Percentiles rank a stretch among this genome's conserved stretches.
These are phyloP conservation scores for Saccharomyces paradoxus DNA, from an alignment of 805 yeast species.

Conservation along the genomic window DNA sequence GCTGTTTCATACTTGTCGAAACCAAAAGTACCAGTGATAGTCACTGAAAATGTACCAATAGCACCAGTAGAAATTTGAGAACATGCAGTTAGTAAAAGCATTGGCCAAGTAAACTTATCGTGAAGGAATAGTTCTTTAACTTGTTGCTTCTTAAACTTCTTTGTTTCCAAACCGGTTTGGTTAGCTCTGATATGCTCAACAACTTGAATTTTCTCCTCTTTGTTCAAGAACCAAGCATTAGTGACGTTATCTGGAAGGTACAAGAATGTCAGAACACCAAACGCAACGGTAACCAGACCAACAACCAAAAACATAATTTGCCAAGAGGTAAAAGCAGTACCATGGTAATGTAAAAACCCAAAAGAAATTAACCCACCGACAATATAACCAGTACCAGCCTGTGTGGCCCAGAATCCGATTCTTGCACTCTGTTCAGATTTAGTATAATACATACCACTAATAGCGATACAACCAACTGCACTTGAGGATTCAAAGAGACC, in stretches of 20 bases:
- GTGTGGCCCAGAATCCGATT: slow-evolving; percentile 51
- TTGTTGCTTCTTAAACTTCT: slow-evolving; percentile 38
- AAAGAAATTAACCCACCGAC: slow-evolving; percentile 41
- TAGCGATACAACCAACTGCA: slow-evolving; percentile 48
- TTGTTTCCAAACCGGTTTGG: slow-evolving; percentile 46
- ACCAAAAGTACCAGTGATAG: slow-evolving; percentile 46
- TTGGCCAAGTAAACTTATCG: slow-evolving; percentile 45
- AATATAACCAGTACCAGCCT: slow-evolving; percentile 44
- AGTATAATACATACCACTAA: slow-evolving; percentile 57
- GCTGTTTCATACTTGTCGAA: slow-evolving; percentile 39
- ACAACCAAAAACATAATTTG: slow-evolving; percentile 51
- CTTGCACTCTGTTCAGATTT: slow-evolving; percentile 43
- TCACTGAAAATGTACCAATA: slow-evolving; percentile 44
- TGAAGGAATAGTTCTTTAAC: slow-evolving; percentile 37
- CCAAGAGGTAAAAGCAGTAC: slow-evolving; percentile 43
- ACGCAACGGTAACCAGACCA: slow-evolving; percentile 44
- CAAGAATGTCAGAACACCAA: slow-evolving; percentile 39
- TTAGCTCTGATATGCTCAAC: slow-evolving; percentile 40
- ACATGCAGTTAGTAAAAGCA: slow-evolving; percentile 38
- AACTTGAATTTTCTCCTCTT: slow-evolving; percentile 38
- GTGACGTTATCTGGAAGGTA: slow-evolving; percentile 45
- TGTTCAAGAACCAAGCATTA: slow-evolving; percentile 34
- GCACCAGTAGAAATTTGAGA: slow-evolving; percentile 46
- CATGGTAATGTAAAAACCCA: slow-evolving; percentile 46
- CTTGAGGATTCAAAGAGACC: slow-evolving; percentile 50